phyloP scores from a whole-genome alignment of 139 green algal genomes.

The Tetraselmis chui region DNA sequence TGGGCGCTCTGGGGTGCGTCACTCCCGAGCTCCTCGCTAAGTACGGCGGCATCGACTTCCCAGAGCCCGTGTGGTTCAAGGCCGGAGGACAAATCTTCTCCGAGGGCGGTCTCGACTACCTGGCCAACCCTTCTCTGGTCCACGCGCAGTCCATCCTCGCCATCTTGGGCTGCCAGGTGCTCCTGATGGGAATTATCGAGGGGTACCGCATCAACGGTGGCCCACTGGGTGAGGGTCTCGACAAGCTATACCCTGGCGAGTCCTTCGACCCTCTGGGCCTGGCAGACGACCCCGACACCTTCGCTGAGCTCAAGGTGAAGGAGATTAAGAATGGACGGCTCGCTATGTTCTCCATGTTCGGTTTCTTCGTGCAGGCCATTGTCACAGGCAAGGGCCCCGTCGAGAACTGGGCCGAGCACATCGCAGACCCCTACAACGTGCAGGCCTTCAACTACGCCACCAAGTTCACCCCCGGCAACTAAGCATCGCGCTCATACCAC shows the following conservation, averaged over 20 bases:
- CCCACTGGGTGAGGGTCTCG: slow-evolving; percentile 70
- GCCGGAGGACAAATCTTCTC: slow-evolving; percentile 42
- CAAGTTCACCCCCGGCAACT: slow-evolving; percentile 14
- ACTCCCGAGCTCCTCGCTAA: slow-evolving; percentile 60
- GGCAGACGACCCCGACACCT: slow-evolving; percentile 20
- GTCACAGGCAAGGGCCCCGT: slow-evolving; percentile 62
- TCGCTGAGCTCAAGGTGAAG: slow-evolving; percentile 54
- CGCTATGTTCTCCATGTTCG: slow-evolving; percentile 57
- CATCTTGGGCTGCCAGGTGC: slow-evolving; percentile 64
- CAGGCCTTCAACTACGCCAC: slow-evolving; percentile 28
- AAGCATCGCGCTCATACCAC: not conserved
- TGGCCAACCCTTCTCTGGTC: slow-evolving; percentile 71
- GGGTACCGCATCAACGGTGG: slow-evolving; percentile 88
- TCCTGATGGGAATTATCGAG: slow-evolving; percentile 88
- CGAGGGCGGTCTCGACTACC: slow-evolving; percentile 66
- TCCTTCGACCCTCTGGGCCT: slow-evolving; percentile 21
- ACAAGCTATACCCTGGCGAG: slow-evolving; percentile 83
- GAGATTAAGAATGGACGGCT: slow-evolving; percentile 72
- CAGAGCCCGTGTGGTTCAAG: slow-evolving; percentile 70
- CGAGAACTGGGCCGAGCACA: slow-evolving; percentile 27
- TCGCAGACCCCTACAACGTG: slow-evolving; percentile 18
- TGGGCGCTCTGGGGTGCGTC: slow-evolving; percentile 88
- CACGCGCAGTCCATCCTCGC: slow-evolving; percentile 89
- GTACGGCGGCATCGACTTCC: slow-evolving; percentile 28
- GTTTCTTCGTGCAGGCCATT: slow-evolving; percentile 64